Percentiles rank a stretch among this genome's conserved stretches.
phyloP scores from a whole-genome alignment of 2,329 filamentous ascomycete genomes.

The Coleophoma cylindrospora region DNA sequence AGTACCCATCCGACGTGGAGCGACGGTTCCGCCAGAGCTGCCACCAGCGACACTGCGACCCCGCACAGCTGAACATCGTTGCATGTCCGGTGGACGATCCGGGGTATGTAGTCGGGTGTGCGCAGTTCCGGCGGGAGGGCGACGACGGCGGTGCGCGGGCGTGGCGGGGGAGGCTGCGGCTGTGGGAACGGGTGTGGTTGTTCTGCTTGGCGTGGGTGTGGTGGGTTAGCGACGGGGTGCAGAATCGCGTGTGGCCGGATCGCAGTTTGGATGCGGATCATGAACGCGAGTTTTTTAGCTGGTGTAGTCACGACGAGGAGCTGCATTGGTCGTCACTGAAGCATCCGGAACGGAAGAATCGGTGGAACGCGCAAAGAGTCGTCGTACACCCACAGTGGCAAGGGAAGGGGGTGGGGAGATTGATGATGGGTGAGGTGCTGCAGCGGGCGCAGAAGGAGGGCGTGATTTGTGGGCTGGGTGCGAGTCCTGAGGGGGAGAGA shows the following conservation, averaged over 20 bases:
- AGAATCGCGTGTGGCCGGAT: conserved; percentile 11
- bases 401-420: conserved; percentile 18
- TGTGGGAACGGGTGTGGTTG: neutral
- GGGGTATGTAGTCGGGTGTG: conserved; percentile 9
- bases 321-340: conserved; percentile 11
- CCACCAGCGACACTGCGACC: conserved; percentile 3
- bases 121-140: conserved; percentile 13
- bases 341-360: conserved; percentile 11
- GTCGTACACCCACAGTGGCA: conserved; percentile 16
- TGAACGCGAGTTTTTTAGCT: conserved; percentile 3
- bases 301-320: conserved; percentile 5
- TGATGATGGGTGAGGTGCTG: conserved; percentile 14
- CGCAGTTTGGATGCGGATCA: conserved; percentile 5
- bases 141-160: conserved; percentile 10
- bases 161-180: neutral
- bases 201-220: conserved; percentile 7
- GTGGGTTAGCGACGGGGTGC: conserved; percentile 1
- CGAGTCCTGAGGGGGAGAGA: conserved; percentile 14
- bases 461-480: conserved; percentile 14
- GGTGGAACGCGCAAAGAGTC: conserved; percentile 17
- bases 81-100: conserved; percentile 8
- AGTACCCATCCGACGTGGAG: conserved; percentile 6
- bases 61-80: conserved; percentile 9
- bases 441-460: conserved; percentile 13
- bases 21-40: conserved; percentile 6